Evolutionary conservation across 2,329 filamentous ascomycete species (phyloP).

Genomic region (Aspergillus fijiensis): DNA sequence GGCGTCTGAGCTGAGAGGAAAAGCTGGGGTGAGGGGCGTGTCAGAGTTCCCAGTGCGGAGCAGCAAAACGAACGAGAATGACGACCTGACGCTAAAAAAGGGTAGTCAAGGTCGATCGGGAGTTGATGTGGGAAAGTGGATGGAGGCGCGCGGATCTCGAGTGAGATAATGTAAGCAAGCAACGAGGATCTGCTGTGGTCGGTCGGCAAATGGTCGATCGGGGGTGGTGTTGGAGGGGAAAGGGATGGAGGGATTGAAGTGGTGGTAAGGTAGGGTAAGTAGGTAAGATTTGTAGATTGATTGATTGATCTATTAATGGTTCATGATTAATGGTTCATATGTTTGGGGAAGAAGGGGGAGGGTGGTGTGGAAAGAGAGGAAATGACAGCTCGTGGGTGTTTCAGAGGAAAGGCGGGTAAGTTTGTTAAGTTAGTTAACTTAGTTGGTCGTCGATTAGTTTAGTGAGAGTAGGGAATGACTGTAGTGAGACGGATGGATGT

Average conservation of each 20-base stretch:
- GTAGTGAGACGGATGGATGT: background rate
- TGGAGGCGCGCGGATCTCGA: slow-evolving; percentile 23
- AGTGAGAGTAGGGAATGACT: background rate
- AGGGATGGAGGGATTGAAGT: background rate
- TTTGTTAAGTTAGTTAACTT: background rate
- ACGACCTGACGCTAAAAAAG: slow-evolving; percentile 28
- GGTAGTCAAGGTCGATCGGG: slow-evolving; percentile 25
- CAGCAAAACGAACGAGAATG: slow-evolving; percentile 24
- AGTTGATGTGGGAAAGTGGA: slow-evolving; percentile 27
- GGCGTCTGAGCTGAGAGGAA: slow-evolving; percentile 9
- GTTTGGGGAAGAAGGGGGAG: background rate
- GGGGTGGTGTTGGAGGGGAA: slow-evolving; percentile 4
- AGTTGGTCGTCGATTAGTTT: background rate
- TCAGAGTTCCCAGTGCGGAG: slow-evolving; percentile 26
- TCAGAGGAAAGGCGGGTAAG: background rate
- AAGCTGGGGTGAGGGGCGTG: slow-evolving; percentile 23
- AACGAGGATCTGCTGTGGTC: slow-evolving; percentile 11
- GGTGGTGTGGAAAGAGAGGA: background rate
- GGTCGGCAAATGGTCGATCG: slow-evolving; percentile 7
- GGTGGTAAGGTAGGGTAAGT: no score
- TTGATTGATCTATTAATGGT: slow-evolving; percentile 1
- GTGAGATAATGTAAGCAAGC: slow-evolving; percentile 28
- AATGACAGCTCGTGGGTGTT: background rate
- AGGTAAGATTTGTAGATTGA: slow-evolving; percentile 1
- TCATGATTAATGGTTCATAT: background rate